These are phyloP conservation scores for Seminavis robusta DNA, from an alignment of 108 stramenopile genomes.

Conservation along the genomic window DNA sequence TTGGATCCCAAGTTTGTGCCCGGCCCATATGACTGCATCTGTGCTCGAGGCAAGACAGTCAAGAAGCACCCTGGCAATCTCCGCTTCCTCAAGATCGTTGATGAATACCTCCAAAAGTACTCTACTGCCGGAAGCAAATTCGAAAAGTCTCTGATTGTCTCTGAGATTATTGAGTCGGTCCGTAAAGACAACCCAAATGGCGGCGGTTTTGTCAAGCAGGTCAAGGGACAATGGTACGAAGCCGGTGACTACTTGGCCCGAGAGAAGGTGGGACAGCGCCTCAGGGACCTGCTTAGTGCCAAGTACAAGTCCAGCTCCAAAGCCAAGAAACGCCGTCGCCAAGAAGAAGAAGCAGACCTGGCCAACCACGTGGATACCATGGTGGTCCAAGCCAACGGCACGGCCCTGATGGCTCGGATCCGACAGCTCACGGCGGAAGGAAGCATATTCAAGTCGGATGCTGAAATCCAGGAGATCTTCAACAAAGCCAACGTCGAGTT, in stretches of 20 bases:
- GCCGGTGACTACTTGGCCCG: constrained; percentile 8
- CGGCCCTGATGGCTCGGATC: no score
- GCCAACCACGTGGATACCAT: no score
- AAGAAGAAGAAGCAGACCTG: no score
- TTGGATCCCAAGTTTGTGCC: no score
- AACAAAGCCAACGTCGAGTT: no score
- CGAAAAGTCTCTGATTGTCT: constrained; percentile 7
- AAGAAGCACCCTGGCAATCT: constrained; percentile 2
- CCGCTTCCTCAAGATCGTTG: background rate
- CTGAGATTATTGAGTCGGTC: background rate
- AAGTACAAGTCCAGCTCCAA: constrained; percentile 37
- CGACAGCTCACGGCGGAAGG: no score
- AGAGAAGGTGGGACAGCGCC: constrained; percentile 19
- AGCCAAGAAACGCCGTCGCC: constrained; percentile 28
- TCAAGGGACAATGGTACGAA: constrained; percentile 2
- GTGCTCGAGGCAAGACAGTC: background rate
- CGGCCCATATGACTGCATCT: background rate
- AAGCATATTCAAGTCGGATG: no score
- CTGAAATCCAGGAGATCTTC: no score
- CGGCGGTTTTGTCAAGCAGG: constrained; percentile 20
- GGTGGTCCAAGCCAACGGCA: no score
- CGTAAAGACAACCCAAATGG: constrained; percentile 2
- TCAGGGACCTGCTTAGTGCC: constrained; percentile 31
- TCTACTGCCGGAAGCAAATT: constrained; percentile 5
- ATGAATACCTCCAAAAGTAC: background rate